Conservation (phyloP, 2,329 filamentous ascomycete genomes). For the Botrytis squamosa region DNA sequence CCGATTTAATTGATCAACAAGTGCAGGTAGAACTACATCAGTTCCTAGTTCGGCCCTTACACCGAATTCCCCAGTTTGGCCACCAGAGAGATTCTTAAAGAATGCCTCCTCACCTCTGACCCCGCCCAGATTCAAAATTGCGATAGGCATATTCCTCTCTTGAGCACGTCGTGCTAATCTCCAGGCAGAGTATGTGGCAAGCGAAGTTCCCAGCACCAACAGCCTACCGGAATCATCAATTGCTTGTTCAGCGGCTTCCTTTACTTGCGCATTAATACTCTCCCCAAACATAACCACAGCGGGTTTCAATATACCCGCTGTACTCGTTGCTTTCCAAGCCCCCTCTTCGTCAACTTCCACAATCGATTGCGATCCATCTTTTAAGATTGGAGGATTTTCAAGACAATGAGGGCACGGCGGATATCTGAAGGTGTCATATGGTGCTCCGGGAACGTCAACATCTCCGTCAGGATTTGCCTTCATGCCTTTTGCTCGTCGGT, state of each 20-base stretch:
- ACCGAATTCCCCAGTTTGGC: constrained; percentile 51
- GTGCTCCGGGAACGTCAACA: constrained; percentile 81
- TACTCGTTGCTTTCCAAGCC: constrained; percentile 66
- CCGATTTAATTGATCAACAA: constrained; percentile 51
- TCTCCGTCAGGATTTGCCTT: constrained; percentile 93
- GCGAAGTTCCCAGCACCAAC: constrained; percentile 80
- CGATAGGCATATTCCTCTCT: constrained; percentile 80
- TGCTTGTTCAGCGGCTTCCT: constrained; percentile 72
- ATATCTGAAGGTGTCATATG: constrained; percentile 88
- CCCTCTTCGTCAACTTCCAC: constrained; percentile 78
- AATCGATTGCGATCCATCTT: constrained; percentile 53
- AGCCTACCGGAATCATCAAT: constrained; percentile 75
- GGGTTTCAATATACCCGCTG: constrained; percentile 83
- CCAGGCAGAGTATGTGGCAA: constrained; percentile 96
- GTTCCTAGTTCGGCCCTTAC: constrained; percentile 59
- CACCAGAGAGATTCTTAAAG: constrained; percentile 56
- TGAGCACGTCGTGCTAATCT: constrained; percentile 79
- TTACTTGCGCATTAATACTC: constrained; percentile 69
- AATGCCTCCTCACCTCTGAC: constrained; percentile 76
- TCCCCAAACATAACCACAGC: constrained; percentile 97
- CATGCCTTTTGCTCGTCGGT: constrained; percentile 66
- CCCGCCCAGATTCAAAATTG: constrained; percentile 83
- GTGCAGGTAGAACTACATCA: constrained; percentile 55
- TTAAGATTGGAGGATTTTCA: constrained; percentile 54
- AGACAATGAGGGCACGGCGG: constrained; percentile 84